Percentiles rank a stretch among this genome's conserved stretches.
These are phyloP conservation scores for Ceratocystis ficicola DNA, from an alignment of 2,329 filamentous ascomycete species.

Conservation along the genomic window DNA sequence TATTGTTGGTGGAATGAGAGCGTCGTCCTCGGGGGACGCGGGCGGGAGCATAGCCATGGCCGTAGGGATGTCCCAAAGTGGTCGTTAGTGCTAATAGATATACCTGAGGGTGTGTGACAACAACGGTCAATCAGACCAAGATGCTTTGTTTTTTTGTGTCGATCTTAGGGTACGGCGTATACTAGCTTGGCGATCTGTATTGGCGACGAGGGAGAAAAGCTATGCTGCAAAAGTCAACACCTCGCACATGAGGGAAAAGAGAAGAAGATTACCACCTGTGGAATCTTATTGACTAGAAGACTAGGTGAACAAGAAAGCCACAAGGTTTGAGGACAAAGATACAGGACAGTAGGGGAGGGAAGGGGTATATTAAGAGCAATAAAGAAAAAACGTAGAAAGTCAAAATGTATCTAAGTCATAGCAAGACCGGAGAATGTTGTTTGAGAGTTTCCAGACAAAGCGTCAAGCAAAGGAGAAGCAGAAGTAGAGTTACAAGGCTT, in stretches of 20 bases:
- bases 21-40: slow-evolving; percentile 19
- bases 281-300: not conserved
- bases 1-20: slow-evolving; percentile 19
- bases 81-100: not conserved
- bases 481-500: not conserved
- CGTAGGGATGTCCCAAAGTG: not conserved
- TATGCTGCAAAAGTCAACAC: not conserved
- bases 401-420: not conserved
- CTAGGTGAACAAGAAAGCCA: not conserved
- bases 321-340: not conserved
- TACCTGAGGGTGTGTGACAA: no score
- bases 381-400: not conserved
- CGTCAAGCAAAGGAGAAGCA: not conserved
- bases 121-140: not conserved
- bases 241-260: not conserved
- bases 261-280: not conserved
- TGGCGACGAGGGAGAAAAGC: not conserved
- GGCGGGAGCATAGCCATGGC: slow-evolving; percentile 13
- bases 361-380: slow-evolving; percentile 9
- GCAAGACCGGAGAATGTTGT: not conserved
- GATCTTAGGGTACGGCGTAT: not conserved
- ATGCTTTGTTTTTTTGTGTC: not conserved
- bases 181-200: not conserved
- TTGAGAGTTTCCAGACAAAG: slow-evolving; percentile 5
- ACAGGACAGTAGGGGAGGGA: not conserved